Conservation (phyloP, 2,329 filamentous ascomycete species). For the Xylaria sp. region DNA sequence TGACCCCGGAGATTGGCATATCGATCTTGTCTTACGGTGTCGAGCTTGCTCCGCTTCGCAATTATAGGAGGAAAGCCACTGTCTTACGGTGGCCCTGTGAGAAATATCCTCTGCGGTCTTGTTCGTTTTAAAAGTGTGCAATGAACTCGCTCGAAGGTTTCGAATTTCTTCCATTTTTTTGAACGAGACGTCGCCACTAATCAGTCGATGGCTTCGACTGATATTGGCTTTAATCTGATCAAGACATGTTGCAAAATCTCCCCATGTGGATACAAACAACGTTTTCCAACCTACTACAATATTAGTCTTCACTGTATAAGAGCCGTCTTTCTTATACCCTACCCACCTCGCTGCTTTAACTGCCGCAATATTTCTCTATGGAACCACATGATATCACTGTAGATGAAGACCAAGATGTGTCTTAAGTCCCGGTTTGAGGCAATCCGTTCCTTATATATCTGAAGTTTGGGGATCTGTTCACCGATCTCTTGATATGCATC, state of each 20-base stretch:
- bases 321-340: background rate
- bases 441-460: slow-evolving; percentile 49
- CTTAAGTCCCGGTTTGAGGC: slow-evolving; percentile 46
- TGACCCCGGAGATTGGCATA: slow-evolving; percentile 38
- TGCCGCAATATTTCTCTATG: slow-evolving; percentile 49
- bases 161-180: slow-evolving; percentile 45
- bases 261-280: slow-evolving; percentile 50
- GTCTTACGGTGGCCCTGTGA: slow-evolving; percentile 22
- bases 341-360: slow-evolving; percentile 43
- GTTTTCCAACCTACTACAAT: slow-evolving; percentile 44
- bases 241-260: slow-evolving; percentile 46
- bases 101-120: slow-evolving; percentile 36
- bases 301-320: slow-evolving; percentile 1
- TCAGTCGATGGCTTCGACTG: slow-evolving; percentile 43
- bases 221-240: slow-evolving; percentile 47
- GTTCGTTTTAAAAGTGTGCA: slow-evolving; percentile 36
- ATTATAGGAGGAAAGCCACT: slow-evolving; percentile 39
- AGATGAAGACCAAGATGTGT: slow-evolving; percentile 49
- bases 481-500: slow-evolving; percentile 53
- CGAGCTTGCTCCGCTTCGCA: slow-evolving; percentile 28
- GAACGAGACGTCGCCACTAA: slow-evolving; percentile 48
- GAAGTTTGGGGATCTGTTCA: slow-evolving; percentile 52
- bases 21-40: slow-evolving; percentile 29
- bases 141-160: slow-evolving; percentile 34
- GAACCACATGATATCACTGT: slow-evolving; percentile 53